phyloP scores from a whole-genome alignment of 768 basidiomycete genomes.

The Leccinum rimulosum region DNA sequence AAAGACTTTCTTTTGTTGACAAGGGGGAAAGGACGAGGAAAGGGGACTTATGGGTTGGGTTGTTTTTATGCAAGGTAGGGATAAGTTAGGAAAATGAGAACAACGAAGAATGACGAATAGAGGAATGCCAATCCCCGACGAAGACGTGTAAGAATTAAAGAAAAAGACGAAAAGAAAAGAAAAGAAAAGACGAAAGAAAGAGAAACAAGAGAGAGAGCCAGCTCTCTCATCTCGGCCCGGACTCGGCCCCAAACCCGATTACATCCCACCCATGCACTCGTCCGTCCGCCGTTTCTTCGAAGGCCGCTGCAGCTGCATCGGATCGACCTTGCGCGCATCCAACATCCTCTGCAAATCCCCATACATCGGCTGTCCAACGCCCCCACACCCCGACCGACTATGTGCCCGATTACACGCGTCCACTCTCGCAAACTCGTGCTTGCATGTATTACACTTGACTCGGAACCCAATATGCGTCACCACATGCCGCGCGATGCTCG shows the following conservation, averaged over 20 bases:
- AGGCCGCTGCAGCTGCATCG: slow-evolving; percentile 11
- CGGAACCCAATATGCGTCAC: slow-evolving; percentile 32
- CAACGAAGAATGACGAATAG: not conserved
- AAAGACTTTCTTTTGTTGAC: not conserved
- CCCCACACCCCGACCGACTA: slow-evolving; percentile 29
- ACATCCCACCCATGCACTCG: slow-evolving; percentile 10
- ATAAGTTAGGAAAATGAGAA: not conserved
- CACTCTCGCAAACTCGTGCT: slow-evolving; percentile 32
- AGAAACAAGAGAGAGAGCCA: not conserved
- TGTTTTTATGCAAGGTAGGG: not conserved
- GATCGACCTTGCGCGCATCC: slow-evolving; percentile 29
- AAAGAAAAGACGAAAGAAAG: not conserved
- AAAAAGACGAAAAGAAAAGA: not conserved
- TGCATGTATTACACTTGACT: slow-evolving; percentile 30
- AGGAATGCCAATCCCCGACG: not conserved
- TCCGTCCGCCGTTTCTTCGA: slow-evolving; percentile 33
- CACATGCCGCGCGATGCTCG: slow-evolving; percentile 33
- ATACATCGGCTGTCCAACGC: slow-evolving; percentile 32
- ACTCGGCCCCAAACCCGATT: not conserved
- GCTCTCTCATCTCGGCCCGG: too few relatives aligned
- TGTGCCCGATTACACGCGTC: slow-evolving; percentile 36
- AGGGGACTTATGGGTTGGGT: not conserved
- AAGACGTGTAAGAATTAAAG: not conserved
- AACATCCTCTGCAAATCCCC: slow-evolving; percentile 26
- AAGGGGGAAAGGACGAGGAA: not conserved